A percentile compares a stretch with the other conserved stretches of the same genome.
Evolutionary conservation across 371 early-diverging fungal genomes (phyloP).

Genomic region (Syncephalis plumigaleata): DNA sequence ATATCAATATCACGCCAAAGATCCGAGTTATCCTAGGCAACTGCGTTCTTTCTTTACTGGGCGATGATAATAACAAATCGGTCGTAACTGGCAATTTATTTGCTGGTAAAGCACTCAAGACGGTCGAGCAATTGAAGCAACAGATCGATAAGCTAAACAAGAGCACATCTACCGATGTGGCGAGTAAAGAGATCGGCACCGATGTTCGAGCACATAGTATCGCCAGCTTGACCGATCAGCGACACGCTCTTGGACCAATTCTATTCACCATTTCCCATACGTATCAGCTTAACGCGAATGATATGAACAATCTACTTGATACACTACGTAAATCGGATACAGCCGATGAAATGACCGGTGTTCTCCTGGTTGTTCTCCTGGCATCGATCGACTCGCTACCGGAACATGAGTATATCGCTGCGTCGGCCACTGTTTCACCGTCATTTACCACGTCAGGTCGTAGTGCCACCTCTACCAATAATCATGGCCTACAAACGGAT

Average conservation of each 20-base stretch:
- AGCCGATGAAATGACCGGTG: conserved; percentile 29
- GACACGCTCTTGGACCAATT: conserved; percentile 31
- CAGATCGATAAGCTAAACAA: conserved; percentile 17
- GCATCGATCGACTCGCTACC: conserved; percentile 26
- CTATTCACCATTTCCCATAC: conserved; percentile 29
- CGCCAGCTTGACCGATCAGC: conserved; percentile 26
- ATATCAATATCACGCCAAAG: conserved; percentile 18
- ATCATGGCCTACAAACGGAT: conserved; percentile 5
- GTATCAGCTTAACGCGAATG: conserved; percentile 23
- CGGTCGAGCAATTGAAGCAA: conserved; percentile 21
- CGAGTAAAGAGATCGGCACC: conserved; percentile 4
- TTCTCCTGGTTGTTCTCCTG: conserved; percentile 29
- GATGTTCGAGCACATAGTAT: not conserved
- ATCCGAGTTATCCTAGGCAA: conserved; percentile 21
- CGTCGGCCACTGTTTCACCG: conserved; percentile 6
- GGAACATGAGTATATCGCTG: conserved; percentile 8
- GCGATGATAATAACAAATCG: conserved; percentile 4
- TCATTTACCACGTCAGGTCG: too few species aligned
- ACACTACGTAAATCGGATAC: conserved; percentile 29
- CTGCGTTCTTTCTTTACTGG: conserved; percentile 16
- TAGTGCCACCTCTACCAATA: conserved; percentile 11
- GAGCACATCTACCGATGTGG: conserved; percentile 11
- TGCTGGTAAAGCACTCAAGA: conserved; percentile 20
- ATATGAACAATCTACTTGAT: conserved; percentile 26
- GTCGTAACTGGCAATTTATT: conserved; percentile 11